Base-by-base conservation (phyloP, 768 basidiomycete genomes). In the Hypsizygus marmoreus region DNA sequence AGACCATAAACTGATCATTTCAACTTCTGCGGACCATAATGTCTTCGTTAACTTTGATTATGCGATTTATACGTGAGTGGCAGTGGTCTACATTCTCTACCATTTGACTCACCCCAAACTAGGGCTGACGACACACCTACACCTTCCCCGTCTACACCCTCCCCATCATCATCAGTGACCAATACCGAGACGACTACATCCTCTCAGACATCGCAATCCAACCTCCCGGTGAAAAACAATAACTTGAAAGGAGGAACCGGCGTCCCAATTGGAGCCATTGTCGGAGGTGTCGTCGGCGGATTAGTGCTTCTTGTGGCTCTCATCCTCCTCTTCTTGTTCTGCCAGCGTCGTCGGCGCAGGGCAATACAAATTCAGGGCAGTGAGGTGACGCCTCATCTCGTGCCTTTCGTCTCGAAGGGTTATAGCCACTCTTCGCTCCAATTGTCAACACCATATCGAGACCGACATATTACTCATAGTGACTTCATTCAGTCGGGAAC, bases 11-110 rank as follows among this genome's bases (percentile, higher is more conserved):
- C 49, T 70, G 7, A 45, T 60, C 1, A 63, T 73, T 32, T 60
- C 61, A 0, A 69, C 64, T 3, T 59, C 63, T 9, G 67, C 63
- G 10, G 51, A 62, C 33, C 51, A 56, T n/a, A 40, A 59, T 29
- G 61, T 70, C n/a, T 72, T 59, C 38, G 57, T 73, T 16, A 67
- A 65, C 39, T 72, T 72, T 55, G 70, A 73, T 53, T 72, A 69
- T 57, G 68, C 69, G 7, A 63, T 66, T 14, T 71, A 71, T 53
- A 69, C 68, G 71, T 70, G 40, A 36, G 69, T 55, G 26, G 29
- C 7, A 13, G 1, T 10, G 13, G 7, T 29, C 11, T 17, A n/a
- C 6, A 25, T 35, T 13, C 64, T 47, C 13, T 19, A 14, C n/a
- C 4, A 13, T 24, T 10, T n/a, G 39, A 23, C 29, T 26, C 25